Conservation (phyloP, 768 basidiomycete genomes). For the Macrocybe gigantea region DNA sequence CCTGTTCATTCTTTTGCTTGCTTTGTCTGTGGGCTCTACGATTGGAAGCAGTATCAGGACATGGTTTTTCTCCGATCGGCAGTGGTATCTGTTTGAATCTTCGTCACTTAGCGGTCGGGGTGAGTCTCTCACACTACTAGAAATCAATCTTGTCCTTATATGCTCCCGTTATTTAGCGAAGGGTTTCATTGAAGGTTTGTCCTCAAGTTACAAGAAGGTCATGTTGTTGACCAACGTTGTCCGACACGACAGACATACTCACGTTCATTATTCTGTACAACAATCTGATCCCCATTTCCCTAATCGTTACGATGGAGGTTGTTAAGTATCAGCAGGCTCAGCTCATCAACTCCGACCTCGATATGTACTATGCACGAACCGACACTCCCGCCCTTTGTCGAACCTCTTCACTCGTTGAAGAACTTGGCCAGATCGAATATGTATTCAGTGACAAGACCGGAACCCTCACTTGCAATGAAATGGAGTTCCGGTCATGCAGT, state of each 20-base stretch:
- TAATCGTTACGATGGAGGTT: conserved; percentile 99
- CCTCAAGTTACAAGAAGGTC: neutral
- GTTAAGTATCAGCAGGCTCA: conserved; percentile 98
- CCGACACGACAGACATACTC: conserved; percentile 66
- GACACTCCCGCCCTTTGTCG: conserved; percentile 96
- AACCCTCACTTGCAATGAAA: conserved; percentile 94
- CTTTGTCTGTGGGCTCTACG: conserved; percentile 85
- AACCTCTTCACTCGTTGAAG: conserved; percentile 97
- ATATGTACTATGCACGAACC: conserved; percentile 95
- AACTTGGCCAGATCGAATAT: conserved; percentile 96
- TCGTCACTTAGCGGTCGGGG: conserved; percentile 59
- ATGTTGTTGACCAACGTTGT: conserved; percentile 3
- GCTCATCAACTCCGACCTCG: conserved; percentile 94
- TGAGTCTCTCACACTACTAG: conserved; percentile 21
- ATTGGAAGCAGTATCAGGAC: conserved; percentile 88
- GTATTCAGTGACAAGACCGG: conserved; percentile 96
- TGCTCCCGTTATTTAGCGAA: conserved; percentile 40
- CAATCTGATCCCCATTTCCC: conserved; percentile 97
- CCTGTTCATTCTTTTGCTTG: conserved; percentile 82
- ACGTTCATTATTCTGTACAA: conserved; percentile 99
- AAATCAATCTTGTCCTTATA: conserved; percentile 1
- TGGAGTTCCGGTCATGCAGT: conserved; percentile 92
- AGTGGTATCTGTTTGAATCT: conserved; percentile 85
- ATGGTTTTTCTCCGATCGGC: conserved; percentile 81
- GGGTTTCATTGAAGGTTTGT: conserved; percentile 77